Conservation (phyloP, 257 asterid genomes). For the Salvia miltiorrhiza region DNA sequence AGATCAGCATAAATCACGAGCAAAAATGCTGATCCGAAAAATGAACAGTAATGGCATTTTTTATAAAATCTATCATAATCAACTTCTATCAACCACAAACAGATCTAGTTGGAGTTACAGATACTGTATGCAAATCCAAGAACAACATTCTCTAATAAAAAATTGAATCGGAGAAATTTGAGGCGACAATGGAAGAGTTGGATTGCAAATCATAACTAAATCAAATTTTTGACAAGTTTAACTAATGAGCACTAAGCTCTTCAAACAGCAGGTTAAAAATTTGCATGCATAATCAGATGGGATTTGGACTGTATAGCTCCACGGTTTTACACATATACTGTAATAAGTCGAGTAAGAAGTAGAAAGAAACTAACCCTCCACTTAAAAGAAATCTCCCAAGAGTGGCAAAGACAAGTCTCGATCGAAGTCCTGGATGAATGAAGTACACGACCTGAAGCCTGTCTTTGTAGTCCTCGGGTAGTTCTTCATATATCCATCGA, state of each 20-base stretch:
- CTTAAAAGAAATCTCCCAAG: constrained; percentile 84
- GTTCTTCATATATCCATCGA: constrained; percentile 92
- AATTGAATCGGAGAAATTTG: background rate
- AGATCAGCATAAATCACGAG: background rate
- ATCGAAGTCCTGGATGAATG: constrained; percentile 84
- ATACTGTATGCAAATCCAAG: background rate
- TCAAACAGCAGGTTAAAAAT: background rate
- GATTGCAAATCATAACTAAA: background rate
- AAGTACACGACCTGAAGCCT: constrained; percentile 85
- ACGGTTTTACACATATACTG: background rate
- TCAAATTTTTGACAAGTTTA: background rate
- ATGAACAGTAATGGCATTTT: background rate
- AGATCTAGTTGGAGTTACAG: no score
- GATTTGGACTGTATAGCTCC: background rate
- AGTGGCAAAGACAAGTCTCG: constrained; percentile 86
- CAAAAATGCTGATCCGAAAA: background rate
- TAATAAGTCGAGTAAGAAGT: background rate
- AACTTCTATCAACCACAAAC: background rate
- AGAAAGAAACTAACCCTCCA: constrained; percentile 68
- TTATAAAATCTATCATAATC: background rate
- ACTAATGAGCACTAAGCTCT: background rate
- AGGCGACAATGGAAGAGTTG: background rate
- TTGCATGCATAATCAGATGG: background rate
- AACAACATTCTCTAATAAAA: background rate
- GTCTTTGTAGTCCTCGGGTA: constrained; percentile 68